Evolutionary conservation across 257 asterid species (phyloP).

Genomic region (Mentha longifolia): DNA sequence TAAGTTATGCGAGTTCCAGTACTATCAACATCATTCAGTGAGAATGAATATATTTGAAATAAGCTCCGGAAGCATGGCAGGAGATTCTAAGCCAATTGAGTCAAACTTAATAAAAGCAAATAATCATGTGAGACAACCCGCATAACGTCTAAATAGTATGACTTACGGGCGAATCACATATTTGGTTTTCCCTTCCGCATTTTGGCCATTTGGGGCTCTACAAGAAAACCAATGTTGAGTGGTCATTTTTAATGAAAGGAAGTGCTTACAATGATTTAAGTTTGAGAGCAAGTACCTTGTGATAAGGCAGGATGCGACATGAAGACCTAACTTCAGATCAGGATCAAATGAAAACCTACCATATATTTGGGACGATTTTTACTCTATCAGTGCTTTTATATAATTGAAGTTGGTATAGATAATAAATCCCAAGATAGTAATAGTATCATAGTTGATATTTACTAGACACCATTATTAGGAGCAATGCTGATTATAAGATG

Average conservation of each 20-base stretch:
- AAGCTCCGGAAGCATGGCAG: slow-evolving; percentile 8
- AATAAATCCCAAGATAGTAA: too few relatives aligned
- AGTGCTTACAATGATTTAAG: slow-evolving; percentile 22
- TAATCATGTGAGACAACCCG: slow-evolving; percentile 5
- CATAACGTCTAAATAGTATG: slow-evolving; percentile 20
- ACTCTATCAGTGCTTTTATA: too few relatives aligned
- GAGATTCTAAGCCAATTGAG: slow-evolving; percentile 14
- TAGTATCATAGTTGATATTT: too few relatives aligned
- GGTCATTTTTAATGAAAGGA: slow-evolving; percentile 29
- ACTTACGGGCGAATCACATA: slow-evolving; percentile 94
- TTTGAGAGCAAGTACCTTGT: slow-evolving; percentile 61
- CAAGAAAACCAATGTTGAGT: slow-evolving; percentile 30
- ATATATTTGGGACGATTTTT: background rate
- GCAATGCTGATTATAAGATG: too few relatives aligned
- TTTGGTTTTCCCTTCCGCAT: slow-evolving; percentile 91
- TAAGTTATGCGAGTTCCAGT: background rate
- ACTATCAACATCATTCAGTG: slow-evolving; percentile 10
- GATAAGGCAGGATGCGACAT: slow-evolving; percentile 89
- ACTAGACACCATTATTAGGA: too few relatives aligned
- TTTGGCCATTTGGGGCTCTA: slow-evolving; percentile 83
- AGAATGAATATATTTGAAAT: slow-evolving; percentile 4
- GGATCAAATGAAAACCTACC: slow-evolving; percentile 94
- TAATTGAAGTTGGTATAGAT: too few relatives aligned
- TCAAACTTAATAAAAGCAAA: slow-evolving; percentile 15
- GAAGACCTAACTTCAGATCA: slow-evolving; percentile 75